Evolutionary conservation across 768 basidiomycete species (phyloP).

Genomic region (Lepiota venenata): DNA sequence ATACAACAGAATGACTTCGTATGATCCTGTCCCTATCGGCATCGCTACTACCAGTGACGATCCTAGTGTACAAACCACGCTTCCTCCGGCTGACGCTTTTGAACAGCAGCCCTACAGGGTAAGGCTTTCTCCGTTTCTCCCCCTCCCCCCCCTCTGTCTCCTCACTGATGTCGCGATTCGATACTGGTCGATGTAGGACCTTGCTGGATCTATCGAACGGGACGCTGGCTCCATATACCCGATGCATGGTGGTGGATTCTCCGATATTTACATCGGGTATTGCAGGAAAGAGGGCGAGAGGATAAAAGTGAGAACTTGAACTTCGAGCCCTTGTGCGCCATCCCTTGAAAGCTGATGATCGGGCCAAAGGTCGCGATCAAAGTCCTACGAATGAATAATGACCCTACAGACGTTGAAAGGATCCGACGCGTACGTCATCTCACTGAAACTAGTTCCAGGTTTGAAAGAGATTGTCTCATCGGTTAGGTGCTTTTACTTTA

Average conservation of each 20-base stretch:
- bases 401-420: not conserved
- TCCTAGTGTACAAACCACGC: too few species aligned
- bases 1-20: too few species aligned
- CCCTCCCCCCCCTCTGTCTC: too few species aligned
- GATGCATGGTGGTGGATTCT: constrained; percentile 13
- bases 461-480: not conserved
- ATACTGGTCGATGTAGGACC: constrained; percentile 9
- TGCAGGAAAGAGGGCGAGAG: not conserved
- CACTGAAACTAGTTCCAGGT: not conserved
- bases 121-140: too few species aligned
- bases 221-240: not conserved
- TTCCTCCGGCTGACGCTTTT: too few species aligned
- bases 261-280: constrained; percentile 14
- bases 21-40: too few species aligned
- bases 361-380: constrained; percentile 17
- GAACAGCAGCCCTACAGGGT: too few species aligned
- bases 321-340: too few species aligned
- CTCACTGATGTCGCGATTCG: too few species aligned
- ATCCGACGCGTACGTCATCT: not conserved
- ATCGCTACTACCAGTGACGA: too few species aligned
- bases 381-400: constrained; percentile 5
- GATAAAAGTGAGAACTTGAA: too few species aligned
- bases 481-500: not conserved
- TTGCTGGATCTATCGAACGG: constrained; percentile 7
- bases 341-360: too few species aligned